phyloP scores from a whole-genome alignment of 345 rosid genomes.

The Eucalyptus regnans region DNA sequence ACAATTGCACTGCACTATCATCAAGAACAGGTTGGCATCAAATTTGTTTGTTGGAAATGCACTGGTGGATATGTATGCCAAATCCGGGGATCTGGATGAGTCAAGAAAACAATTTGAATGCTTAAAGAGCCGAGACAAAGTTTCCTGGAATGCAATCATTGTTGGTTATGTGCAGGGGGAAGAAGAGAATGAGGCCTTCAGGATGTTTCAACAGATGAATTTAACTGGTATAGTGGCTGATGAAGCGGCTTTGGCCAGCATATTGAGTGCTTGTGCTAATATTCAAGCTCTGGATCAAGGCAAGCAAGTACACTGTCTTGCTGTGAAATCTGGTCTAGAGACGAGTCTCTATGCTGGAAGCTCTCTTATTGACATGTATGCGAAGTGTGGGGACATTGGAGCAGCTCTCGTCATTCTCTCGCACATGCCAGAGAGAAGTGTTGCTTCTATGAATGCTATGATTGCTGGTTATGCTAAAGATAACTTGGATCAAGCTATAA shows the following conservation, averaged over 20 bases:
- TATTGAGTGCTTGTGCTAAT: constrained; percentile 74
- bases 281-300: constrained; percentile 46
- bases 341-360: constrained; percentile 73
- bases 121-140: constrained; percentile 37
- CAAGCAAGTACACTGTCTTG: constrained; percentile 55
- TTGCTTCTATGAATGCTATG: constrained; percentile 77
- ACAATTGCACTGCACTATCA: constrained; percentile 61
- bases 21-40: constrained; percentile 41
- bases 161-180: constrained; percentile 79
- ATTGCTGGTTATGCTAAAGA: constrained; percentile 65
- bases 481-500: constrained; percentile 39
- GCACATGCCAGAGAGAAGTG: constrained; percentile 46
- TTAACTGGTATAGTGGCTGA: constrained; percentile 37
- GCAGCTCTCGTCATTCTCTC: constrained; percentile 34
- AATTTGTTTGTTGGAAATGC: constrained; percentile 85
- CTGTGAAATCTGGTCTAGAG: constrained; percentile 59
- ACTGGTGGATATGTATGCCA: constrained; percentile 90
- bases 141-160: constrained; percentile 93
- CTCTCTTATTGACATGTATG: constrained; percentile 86
- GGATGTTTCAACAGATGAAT: constrained; percentile 56
- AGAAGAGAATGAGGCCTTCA: constrained; percentile 58
- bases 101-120: constrained; percentile 67
- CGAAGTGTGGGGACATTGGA: constrained; percentile 44
- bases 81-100: constrained; percentile 55
- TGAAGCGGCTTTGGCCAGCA: constrained; percentile 75